Evolutionary conservation across 106 monocot species (phyloP), one percentile per base, ranked within the genome.

Genomic region (Acorus calamus): DNA sequence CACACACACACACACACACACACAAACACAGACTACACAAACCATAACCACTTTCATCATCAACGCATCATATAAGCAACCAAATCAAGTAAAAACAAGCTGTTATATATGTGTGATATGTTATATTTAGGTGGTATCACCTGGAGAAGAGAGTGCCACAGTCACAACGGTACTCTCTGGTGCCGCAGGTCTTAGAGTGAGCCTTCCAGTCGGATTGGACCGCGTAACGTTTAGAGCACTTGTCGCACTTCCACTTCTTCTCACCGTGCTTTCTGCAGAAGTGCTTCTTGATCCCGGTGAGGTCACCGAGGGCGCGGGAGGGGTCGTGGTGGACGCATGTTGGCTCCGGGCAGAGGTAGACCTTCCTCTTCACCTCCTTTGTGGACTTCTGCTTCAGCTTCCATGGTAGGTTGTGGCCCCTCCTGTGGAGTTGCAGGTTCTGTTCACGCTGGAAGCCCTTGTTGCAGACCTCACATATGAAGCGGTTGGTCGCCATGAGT

Each of bases 211-310:
- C 94, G 3, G 89, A 89, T 61, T 94, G 94, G 10, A 94, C 94
- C 2, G 94, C 94, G 64, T 94, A 94, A 47, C 84, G 78, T 73
- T 94, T 94, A 13, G 89, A 84, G 68, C 94, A 94, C 77, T 87
- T 89, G 51, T 94, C 94, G 69, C 94, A 94, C 73, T 86, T 86
- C 94, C 94, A 94, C 75, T 94, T 94, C 94, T 94, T 94, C 84
- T 94, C 94, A 3, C 94, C 94, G 81, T 94, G 94, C 74, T 94
- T 94, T 5, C 94, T 74, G 72, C 86, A 84, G 72, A 75, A 94
- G 80, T 94, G 94, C 77, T 94, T 94, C 83, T 94, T 94, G 76
- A 94, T 87, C 8, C 94, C 94, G 62, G 94, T 96, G 66, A 96
- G 84, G 71, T 96, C 94, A 7, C 94, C 94, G 56, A 94, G 89